Conservation (phyloP, 305 asterid species). For the Caryopteris hybrid region DNA sequence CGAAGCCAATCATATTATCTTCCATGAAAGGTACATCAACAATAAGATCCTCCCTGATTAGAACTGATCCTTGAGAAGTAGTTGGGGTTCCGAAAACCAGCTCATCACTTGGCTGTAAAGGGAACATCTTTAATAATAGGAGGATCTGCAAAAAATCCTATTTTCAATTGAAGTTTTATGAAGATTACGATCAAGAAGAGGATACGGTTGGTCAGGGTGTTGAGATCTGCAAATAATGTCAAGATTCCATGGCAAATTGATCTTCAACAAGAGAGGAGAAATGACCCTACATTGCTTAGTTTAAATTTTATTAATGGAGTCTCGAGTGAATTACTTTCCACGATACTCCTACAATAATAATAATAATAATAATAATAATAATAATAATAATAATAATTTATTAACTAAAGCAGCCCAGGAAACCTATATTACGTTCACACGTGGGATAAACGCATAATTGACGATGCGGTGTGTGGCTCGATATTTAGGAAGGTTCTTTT, state of each 20-base stretch:
- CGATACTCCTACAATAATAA: no score
- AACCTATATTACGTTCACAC: no score
- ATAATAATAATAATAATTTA: no score
- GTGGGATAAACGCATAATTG: no score
- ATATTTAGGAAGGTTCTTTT: no score
- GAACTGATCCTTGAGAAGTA: neutral
- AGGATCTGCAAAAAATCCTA: neutral
- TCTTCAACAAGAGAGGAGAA: neutral
- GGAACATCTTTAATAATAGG: neutral
- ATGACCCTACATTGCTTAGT: neutral
- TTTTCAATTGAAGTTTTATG: neutral
- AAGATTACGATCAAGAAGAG: neutral
- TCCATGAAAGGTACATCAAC: neutral
- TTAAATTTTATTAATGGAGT: neutral
- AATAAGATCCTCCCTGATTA: neutral
- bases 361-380: no score
- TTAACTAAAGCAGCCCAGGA: no score
- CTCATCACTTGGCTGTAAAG: slow-evolving; percentile 12
- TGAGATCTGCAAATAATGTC: neutral
- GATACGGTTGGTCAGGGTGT: slow-evolving; percentile 11
- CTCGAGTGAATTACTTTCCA: neutral
- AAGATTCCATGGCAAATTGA: neutral
- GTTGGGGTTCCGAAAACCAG: slow-evolving; percentile 9
- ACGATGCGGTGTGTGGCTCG: no score
- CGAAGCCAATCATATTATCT: neutral